A percentile compares a stretch with the other conserved stretches of the same genome.
Evolutionary conservation across 176 grass and related monocot species (phyloP).

Genomic region (Aechmea fasciata): DNA sequence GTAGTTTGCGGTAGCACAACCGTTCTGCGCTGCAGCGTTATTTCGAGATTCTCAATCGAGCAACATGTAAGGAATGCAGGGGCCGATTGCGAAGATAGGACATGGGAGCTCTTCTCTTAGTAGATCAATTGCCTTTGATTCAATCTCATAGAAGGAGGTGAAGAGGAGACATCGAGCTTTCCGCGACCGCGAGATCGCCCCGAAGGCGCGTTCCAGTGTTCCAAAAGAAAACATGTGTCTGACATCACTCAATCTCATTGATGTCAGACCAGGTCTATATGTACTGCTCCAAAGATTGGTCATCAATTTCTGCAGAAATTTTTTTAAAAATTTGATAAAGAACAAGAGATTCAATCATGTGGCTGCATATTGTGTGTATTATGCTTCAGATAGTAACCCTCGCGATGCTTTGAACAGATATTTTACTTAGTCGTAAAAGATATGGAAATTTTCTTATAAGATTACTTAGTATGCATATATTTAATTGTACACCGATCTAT

Average conservation of each 20-base stretch:
- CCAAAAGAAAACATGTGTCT: constrained; percentile 20
- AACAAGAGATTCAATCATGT: no score
- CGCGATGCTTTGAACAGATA: no score
- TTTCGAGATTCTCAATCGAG: neutral
- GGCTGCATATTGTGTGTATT: neutral
- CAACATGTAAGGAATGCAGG: constrained; percentile 33
- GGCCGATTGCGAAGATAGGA: constrained; percentile 24
- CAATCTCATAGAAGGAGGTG: constrained; percentile 42
- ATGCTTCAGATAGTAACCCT: neutral
- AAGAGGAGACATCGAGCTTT: constrained; percentile 39
- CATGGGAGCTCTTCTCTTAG: constrained; percentile 23
- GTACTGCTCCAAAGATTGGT: constrained; percentile 21
- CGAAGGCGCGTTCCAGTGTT: constrained; percentile 15
- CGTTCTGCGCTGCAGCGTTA: neutral
- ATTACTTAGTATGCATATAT: no score
- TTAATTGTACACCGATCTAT: no score
- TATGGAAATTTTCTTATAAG: no score
- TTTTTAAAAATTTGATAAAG: no score
- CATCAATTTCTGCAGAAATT: neutral
- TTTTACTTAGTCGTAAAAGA: no score
- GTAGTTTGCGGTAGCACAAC: constrained; percentile 9
- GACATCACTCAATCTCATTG: constrained; percentile 34
- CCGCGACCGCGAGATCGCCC: constrained; percentile 11
- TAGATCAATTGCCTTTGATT: constrained; percentile 19
- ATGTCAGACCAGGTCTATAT: constrained; percentile 22